These are phyloP conservation scores for Penicillium paradoxum DNA, from an alignment of 495 filamentous ascomycete species.

Conservation along the genomic window DNA sequence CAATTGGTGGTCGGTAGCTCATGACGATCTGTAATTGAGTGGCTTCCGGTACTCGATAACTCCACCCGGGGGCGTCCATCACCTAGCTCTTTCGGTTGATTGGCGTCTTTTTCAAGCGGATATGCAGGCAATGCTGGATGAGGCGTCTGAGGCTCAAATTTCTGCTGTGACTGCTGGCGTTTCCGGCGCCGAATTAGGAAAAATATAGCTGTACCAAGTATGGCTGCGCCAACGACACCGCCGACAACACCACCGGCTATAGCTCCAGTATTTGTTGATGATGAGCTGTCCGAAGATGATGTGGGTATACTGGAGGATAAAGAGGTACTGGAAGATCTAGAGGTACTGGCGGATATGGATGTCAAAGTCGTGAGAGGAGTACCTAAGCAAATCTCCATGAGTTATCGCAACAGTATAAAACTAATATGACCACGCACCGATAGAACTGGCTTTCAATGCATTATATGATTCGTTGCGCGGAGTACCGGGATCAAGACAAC, in stretches of 20 bases:
- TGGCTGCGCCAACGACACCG: not conserved
- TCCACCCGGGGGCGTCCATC: not conserved
- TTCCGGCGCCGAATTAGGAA: not conserved
- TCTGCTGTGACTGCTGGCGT: not conserved
- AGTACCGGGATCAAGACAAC: not conserved
- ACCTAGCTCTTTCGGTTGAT: not conserved
- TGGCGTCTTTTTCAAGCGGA: not conserved
- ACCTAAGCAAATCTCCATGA: not conserved
- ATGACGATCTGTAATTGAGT: not conserved
- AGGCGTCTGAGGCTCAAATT: not conserved
- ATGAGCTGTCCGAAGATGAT: not conserved
- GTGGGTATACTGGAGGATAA: not conserved
- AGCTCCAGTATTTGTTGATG: not conserved
- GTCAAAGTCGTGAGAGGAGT: not conserved
- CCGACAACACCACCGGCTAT: conserved; percentile 5
- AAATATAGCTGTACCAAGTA: not conserved
- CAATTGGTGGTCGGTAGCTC: not conserved
- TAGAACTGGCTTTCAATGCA: not conserved
- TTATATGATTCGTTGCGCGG: not conserved
- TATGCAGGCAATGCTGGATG: not conserved
- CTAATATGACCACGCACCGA: not conserved
- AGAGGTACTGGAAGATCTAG: not conserved
- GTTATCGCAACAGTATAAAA: not conserved
- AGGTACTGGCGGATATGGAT: not conserved
- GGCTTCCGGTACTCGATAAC: not conserved